Evolutionary conservation across 176 grass and related monocot species (phyloP), one percentile per base, ranked within the genome.

Genomic region (Dactylis glomerata): DNA sequence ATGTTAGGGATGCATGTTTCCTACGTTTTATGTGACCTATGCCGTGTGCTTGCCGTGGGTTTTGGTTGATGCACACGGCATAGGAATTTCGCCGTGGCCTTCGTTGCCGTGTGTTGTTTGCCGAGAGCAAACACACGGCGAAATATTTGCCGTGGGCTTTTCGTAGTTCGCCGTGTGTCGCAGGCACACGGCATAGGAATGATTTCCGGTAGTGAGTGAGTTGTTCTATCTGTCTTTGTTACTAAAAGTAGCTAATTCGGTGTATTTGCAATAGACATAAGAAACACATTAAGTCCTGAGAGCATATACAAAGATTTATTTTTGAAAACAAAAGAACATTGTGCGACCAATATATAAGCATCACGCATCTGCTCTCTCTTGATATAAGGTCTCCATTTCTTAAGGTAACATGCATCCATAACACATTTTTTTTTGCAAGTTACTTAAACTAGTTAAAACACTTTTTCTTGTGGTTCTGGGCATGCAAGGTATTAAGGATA

Each of bases 391-490:
- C n/a, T 4, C 76, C 55, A 41, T 42, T 55, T n/a, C n/a, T n/a
- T 65, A 49, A 32, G 62, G 27, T 51, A 46, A 86, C 77, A 54
- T 27, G 57, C 44, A 23, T 64, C 46, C 19, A 6, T 55, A 13
- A 15, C 17, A 77, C 11, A 65, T 16, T 75, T 75, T 75, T 34
- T 38, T 70, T 46, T 26, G 12, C 15, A 16, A 47, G 24, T 81
- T 87, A 52, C 56, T 32, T 41, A 38, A 11, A 65, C 10, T 47
- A 58, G 47, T 87, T 27, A 67, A 82, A 61, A 45, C 65, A 37
- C 9, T 37, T 50, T 32, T 32, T n/a, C 41, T 62, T 32, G 31
- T 74, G 17, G 40, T 84, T 59, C 54, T 63, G 20, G 62, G 22
- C 27, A 26, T 83, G 64, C 40, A 37, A 17, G 36, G 23, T 65